These are phyloP conservation scores for Aspergillus nomiae DNA, from an alignment of 2,329 filamentous ascomycete species.

Conservation along the genomic window DNA sequence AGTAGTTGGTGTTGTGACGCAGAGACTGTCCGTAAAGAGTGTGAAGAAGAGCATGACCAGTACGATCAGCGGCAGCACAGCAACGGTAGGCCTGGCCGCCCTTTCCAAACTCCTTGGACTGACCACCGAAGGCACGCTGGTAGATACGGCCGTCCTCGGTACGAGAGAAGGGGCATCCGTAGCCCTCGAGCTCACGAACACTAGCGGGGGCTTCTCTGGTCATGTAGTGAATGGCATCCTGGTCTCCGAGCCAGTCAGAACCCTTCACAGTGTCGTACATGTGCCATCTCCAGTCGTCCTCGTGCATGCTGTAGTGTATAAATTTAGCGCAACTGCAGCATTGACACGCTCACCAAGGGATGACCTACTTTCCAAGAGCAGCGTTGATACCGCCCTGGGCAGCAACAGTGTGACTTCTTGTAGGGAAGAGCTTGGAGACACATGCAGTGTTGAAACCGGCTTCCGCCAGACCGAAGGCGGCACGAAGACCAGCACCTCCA, in stretches of 20 bases:
- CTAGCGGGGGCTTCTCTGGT: constrained; percentile 89
- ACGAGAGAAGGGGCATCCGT: constrained; percentile 89
- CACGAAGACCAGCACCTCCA: constrained; percentile 64
- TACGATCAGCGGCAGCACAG: constrained; percentile 94
- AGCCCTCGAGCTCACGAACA: constrained; percentile 94
- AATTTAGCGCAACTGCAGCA: constrained; percentile 20
- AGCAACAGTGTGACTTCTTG: constrained; percentile 66
- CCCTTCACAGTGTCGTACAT: constrained; percentile 99
- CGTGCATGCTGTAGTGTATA: constrained; percentile 74
- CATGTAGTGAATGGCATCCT: constrained; percentile 99
- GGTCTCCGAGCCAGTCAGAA: constrained; percentile 95
- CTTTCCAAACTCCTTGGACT: constrained; percentile 92
- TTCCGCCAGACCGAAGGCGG: constrained; percentile 65
- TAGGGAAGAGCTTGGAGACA: constrained; percentile 66
- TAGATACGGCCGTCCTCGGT: constrained; percentile 97
- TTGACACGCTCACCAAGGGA: background rate
- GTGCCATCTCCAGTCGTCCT: constrained; percentile 98
- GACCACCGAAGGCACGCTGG: constrained; percentile 97
- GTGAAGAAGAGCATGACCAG: constrained; percentile 95
- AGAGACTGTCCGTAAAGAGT: constrained; percentile 98
- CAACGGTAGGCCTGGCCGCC: constrained; percentile 97
- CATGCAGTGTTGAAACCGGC: constrained; percentile 67
- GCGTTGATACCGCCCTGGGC: constrained; percentile 65
- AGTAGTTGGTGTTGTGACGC: constrained; percentile 98
- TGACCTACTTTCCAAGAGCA: constrained; percentile 45